Evolutionary conservation across 2,329 filamentous ascomycete species (phyloP), one percentile per base, ranked within the genome.

Genomic region (Neofusicoccum parvum): DNA sequence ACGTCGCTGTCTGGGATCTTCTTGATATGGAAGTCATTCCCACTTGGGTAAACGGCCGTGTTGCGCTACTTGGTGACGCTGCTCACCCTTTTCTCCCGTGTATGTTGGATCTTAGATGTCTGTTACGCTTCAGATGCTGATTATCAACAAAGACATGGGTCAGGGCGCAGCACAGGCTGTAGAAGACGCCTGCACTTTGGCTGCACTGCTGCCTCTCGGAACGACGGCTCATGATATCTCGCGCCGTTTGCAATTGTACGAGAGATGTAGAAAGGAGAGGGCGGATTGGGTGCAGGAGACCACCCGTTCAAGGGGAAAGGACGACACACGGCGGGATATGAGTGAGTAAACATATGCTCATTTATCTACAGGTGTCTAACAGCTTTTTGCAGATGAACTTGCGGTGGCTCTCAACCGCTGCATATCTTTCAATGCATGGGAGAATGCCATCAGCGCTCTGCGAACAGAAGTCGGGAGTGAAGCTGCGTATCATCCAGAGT

Each of bases 51-150:
- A 81, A 84, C 3, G 84, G 76, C 0, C 81, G 79, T 5, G 72
- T 90, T 17, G 87, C 82, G 1, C 73, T 90, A 0, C 73, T 91
- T 0, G 89, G 89, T 0, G 89, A 91, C 72, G 87, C 89, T 0
- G 89, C 87, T 0, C 89, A 92, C 72, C 88, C 89, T 0, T 90
- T 91, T 70, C 77, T 88, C 0, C 89, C 88, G 12, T 84, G 82
- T 83, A 72, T 75, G 80, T 74, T 12, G 3, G 6, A 5, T 12
- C 10, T 2, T 3, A 11, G 15, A 2, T 10, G 10, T 32, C 1
- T 10, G 27, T 17, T 64, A n/a, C 39, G 36, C 27, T 32, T 32
- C 20, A 39, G 23, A 9, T 14, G 15, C 54, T 59, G 41, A 59
- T 14, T 2, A 2, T 5, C 3, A 1, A 20, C 7, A 23, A 39